Base-by-base conservation (phyloP, 495 filamentous ascomycete species). In the Terfezia claveryi region DNA sequence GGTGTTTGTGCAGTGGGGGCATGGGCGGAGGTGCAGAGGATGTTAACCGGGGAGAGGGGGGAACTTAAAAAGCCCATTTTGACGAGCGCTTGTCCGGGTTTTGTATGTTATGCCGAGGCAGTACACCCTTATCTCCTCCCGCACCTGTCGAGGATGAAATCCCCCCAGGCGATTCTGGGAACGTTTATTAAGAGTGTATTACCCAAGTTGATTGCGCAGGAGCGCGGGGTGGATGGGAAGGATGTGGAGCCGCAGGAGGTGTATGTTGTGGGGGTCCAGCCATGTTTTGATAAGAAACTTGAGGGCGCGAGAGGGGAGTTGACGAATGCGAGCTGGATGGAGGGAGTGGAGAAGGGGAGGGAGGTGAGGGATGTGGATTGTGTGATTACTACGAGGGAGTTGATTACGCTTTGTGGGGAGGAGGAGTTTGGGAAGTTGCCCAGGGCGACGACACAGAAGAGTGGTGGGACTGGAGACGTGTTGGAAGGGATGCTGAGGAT, bases 21-120 rank as follows among this genome's bases (percentile, higher is more conserved):
- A n/a, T 84, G 80, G 52, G 83, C 84, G 65, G 94, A 87, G 73
- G 94, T 96, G 69, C 61, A 37, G 14, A 36, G 51, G 20, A 32
- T 32, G 27, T 7, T 32, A 32, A 36, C 54, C 36, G 37, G 37
- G n/a, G 49, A 38, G 10, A 37, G 38, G 8, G 6, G 8, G 27
- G 55, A 50, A 46, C 32, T 20, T 23, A 62, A 68, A 51, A 77
- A 75, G 44, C 92, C 88, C 0, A 81, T 95, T 54, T 70, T 98
- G 12, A 83, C 89, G 10, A 89, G 87, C 10, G 85, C 86, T 10
- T 98, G 91, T 65, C 91, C 91, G 0, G 91, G 91, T 36, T 98
- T 93, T 86, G 89, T 98, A 37, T 98, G 91, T 69, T 96, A 98
- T 66, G 87, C 89, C 51, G 91, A 98, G 62, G 95, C 96, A 69